A percentile compares a stretch with the other conserved stretches of the same genome.
phyloP scores from a whole-genome alignment of 306 rosid species.

The cucumber (Cucumis sativus) region DNA sequence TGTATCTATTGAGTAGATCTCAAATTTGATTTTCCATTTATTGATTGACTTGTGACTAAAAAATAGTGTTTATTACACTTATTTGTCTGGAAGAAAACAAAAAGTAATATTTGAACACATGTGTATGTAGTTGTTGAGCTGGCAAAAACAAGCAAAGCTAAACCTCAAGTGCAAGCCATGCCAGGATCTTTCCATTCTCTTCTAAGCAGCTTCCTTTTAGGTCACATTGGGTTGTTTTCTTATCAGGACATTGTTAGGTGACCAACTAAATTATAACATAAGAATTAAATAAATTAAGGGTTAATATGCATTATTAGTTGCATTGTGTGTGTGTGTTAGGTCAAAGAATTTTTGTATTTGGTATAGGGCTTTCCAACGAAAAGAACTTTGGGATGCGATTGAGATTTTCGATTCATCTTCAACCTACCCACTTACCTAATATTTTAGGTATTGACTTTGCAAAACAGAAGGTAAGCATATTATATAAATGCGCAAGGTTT shows the following conservation, averaged over 20 bases:
- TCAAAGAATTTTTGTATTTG: background rate
- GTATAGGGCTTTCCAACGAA: background rate
- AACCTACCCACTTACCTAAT: no score
- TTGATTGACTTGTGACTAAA: background rate
- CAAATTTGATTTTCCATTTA: no score
- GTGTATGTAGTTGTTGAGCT: background rate
- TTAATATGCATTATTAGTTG: background rate
- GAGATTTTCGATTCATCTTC: no score
- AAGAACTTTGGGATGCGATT: no score
- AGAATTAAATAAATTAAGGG: background rate
- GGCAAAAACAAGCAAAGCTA: background rate
- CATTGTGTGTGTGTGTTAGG: background rate
- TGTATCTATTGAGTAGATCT: no score
- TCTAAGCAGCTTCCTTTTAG: background rate
- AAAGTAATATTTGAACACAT: background rate
- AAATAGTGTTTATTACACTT: background rate
- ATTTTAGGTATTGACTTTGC: no score
- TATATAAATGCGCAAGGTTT: no score
- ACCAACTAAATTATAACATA: background rate
- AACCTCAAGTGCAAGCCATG: constrained; percentile 1
- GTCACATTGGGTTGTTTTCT: background rate
- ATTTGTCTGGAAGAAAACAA: background rate
- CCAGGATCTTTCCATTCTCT: background rate
- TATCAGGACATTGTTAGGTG: background rate
- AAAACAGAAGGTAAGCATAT: no score